Conservation (phyloP, 78 protist genomes). For the Planoprotostelium fungivorum region DNA sequence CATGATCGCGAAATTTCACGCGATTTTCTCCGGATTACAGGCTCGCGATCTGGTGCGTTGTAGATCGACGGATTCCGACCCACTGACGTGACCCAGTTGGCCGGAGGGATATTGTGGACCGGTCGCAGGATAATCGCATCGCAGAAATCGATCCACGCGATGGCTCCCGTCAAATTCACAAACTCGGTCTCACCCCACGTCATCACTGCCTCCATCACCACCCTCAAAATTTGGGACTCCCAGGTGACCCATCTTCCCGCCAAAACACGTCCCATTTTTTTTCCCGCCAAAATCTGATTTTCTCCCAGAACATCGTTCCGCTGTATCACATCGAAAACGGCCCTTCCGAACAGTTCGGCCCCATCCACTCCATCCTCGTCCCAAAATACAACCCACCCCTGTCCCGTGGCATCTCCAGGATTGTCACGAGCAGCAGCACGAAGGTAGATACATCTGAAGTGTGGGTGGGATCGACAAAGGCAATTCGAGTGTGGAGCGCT, state of each 20-base stretch:
- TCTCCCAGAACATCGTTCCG: neutral
- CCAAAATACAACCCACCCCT: neutral
- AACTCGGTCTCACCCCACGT: neutral
- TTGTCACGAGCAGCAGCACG: neutral
- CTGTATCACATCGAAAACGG: neutral
- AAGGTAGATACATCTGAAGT: neutral
- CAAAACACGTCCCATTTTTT: neutral
- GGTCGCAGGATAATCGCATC: neutral
- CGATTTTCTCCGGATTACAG: neutral
- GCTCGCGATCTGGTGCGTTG: neutral
- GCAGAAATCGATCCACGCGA: neutral
- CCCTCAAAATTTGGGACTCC: neutral
- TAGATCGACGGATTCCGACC: too few relatives aligned
- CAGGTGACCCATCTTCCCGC: neutral
- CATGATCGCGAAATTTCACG: neutral
- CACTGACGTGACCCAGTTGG: too few relatives aligned
- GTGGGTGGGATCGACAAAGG: neutral
- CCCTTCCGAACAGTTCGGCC: neutral
- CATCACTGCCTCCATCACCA: neutral
- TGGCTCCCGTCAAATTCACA: neutral
- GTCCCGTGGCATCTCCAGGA: neutral
- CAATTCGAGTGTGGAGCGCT: neutral
- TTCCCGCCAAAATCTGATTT: neutral
- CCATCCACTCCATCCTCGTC: neutral
- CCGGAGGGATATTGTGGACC: neutral